These are phyloP conservation scores for Canavalia gladiata DNA, from an alignment of 306 rosid species.

Conservation along the genomic window DNA sequence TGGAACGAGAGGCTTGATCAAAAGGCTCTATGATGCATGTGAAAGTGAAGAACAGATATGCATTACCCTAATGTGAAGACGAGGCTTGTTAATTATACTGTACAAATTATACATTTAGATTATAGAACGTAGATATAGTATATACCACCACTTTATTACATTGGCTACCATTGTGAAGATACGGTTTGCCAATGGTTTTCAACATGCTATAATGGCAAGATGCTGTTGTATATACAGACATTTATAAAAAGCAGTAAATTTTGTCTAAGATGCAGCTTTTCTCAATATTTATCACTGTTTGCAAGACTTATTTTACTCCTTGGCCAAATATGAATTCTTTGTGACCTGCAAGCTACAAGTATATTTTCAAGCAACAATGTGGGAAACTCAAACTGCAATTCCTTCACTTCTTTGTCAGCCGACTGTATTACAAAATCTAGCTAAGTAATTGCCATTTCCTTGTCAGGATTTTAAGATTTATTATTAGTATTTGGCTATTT, in stretches of 20 bases:
- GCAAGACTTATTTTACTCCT: neutral
- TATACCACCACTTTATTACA: constrained; percentile 47
- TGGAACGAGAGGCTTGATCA: constrained; percentile 99
- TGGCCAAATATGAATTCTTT: neutral
- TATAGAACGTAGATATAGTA: constrained; percentile 52
- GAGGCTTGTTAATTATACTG: constrained; percentile 55
- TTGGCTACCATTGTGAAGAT: constrained; percentile 56
- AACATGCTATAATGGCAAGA: constrained; percentile 41
- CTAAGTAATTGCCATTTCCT: constrained; percentile 23
- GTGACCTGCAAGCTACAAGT: neutral
- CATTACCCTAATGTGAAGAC: constrained; percentile 19
- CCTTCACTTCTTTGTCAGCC: constrained; percentile 11
- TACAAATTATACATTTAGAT: constrained; percentile 60
- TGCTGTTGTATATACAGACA: constrained; percentile 55
- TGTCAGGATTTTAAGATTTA: constrained; percentile 19
- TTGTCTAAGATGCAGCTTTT: constrained; percentile 24
- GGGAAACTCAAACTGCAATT: neutral
- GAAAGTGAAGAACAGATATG: constrained; percentile 42
- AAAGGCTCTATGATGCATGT: constrained; percentile 74
- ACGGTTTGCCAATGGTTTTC: constrained; percentile 46
- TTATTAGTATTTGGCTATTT: constrained; percentile 1
- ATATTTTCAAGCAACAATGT: constrained; percentile 15
- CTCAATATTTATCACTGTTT: constrained; percentile 27
- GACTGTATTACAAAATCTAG: neutral
- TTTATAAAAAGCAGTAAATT: constrained; percentile 42